Percentiles rank a stretch among this genome's conserved stretches.
phyloP scores from a whole-genome alignment of 164 flowering plant species.

The Warburgia ugandensis region DNA sequence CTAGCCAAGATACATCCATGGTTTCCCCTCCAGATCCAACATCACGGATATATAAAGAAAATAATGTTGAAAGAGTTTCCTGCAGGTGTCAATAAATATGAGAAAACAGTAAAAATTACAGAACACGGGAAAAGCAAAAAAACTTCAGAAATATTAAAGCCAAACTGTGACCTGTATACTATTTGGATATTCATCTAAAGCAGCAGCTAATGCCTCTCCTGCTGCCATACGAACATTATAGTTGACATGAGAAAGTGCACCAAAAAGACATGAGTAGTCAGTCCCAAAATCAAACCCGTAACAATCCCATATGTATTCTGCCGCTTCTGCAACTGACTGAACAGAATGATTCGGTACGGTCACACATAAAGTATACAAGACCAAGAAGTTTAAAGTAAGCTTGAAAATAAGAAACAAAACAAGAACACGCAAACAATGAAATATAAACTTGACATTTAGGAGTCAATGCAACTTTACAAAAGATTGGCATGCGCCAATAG shows the following conservation, averaged over 20 bases:
- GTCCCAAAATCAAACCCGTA: conserved; percentile 83
- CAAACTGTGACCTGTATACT: conserved; percentile 56
- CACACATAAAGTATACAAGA: not conserved
- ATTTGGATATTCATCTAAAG: conserved; percentile 90
- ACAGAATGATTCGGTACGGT: conserved; percentile 1
- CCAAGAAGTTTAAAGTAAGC: not conserved
- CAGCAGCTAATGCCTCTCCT: conserved; percentile 91
- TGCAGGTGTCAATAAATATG: conserved; percentile 23
- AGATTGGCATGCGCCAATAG: too few relatives aligned
- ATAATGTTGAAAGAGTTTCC: conserved; percentile 91
- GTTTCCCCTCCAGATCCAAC: conserved; percentile 43
- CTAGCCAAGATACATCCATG: conserved; percentile 78
- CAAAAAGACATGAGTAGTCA: conserved; percentile 71
- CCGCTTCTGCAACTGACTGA: conserved; percentile 85
- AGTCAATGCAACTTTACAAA: too few relatives aligned
- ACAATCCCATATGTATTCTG: conserved; percentile 95
- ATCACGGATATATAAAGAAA: conserved; percentile 85
- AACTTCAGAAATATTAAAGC: too few relatives aligned
- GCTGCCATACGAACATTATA: conserved; percentile 88
- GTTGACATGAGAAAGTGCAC: conserved; percentile 77
- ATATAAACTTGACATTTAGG: too few relatives aligned
- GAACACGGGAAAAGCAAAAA: not conserved
- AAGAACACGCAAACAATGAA: too few relatives aligned
- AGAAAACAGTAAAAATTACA: conserved; percentile 10
- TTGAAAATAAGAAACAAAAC: not conserved